These are phyloP conservation scores for Skeletonema tropicum DNA, from an alignment of 108 stramenopile genomes.

Conservation along the genomic window DNA sequence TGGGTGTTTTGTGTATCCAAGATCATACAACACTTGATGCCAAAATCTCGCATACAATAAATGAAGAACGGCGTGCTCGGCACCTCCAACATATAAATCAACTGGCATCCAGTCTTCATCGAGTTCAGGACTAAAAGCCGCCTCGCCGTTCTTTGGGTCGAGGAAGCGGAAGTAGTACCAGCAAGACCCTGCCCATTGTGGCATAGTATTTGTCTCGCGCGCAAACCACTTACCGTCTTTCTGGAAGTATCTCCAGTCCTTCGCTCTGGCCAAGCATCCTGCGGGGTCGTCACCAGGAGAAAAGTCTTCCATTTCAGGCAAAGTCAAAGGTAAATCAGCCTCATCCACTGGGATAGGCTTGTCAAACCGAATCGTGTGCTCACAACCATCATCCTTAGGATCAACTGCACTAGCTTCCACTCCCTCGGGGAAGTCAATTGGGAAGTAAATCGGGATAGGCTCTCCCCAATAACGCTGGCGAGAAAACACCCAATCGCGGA, in stretches of 20 bases:
- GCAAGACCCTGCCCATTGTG: constrained; percentile 98
- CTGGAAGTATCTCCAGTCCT: constrained; percentile 96
- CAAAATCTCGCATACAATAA: constrained; percentile 98
- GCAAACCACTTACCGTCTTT: constrained; percentile 96
- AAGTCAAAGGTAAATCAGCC: constrained; percentile 88
- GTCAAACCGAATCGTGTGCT: constrained; percentile 90
- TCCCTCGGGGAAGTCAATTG: constrained; percentile 90
- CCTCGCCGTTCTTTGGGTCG: constrained; percentile 85
- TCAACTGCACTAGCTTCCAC: constrained; percentile 75
- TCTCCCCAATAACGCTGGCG: constrained; percentile 99
- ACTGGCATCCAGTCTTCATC: constrained; percentile 98
- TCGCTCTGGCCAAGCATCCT: constrained; percentile 93
- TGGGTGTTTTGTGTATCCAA: constrained; percentile 83
- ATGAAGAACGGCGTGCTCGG: constrained; percentile 99
- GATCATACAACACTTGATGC: constrained; percentile 93
- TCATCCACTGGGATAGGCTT: constrained; percentile 94
- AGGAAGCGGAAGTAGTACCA: constrained; percentile 98
- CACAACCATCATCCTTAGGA: constrained; percentile 70
- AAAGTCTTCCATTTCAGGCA: constrained; percentile 95
- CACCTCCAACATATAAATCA: constrained; percentile 98
- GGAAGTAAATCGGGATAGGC: constrained; percentile 99
- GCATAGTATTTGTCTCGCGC: constrained; percentile 98
- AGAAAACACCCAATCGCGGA: constrained; percentile 99
- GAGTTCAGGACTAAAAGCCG: constrained; percentile 79
- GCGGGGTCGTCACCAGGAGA: constrained; percentile 95